These are phyloP conservation scores for Podaxis sp. DNA, from an alignment of 768 basidiomycete species.

Conservation along the genomic window DNA sequence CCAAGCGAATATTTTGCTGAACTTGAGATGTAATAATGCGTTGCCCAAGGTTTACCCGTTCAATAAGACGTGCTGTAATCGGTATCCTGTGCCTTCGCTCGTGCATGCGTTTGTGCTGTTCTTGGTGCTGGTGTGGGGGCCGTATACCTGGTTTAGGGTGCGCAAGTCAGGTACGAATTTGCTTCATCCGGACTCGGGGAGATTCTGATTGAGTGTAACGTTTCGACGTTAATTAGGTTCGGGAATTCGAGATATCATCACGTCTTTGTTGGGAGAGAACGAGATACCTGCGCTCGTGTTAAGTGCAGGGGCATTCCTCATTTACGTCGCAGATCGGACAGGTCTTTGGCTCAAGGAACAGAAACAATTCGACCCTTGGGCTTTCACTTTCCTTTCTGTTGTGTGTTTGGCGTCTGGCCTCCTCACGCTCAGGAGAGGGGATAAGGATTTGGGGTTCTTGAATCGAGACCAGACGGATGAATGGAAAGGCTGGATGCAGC, in stretches of 20 bases:
- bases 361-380: slow-evolving; percentile 74
- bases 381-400: slow-evolving; percentile 63
- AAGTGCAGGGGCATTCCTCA: slow-evolving; percentile 35
- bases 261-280: slow-evolving; percentile 14
- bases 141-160: slow-evolving; percentile 40
- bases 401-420: slow-evolving; percentile 57
- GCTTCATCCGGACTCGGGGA: background rate
- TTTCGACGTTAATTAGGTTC: slow-evolving; percentile 3
- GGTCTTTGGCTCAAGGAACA: slow-evolving; percentile 88
- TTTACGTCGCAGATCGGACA: slow-evolving; percentile 83
- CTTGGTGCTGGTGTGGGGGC: slow-evolving; percentile 50
- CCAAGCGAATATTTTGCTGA: slow-evolving; percentile 79
- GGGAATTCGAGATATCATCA: slow-evolving; percentile 1
- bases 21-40: slow-evolving; percentile 75
- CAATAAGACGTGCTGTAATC: slow-evolving; percentile 79
- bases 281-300: slow-evolving; percentile 18
- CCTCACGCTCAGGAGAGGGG: slow-evolving; percentile 62
- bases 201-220: background rate
- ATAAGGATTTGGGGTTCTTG: slow-evolving; percentile 85
- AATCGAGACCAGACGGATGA: slow-evolving; percentile 94
- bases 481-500: slow-evolving; percentile 99
- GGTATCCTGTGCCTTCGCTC: slow-evolving; percentile 65
- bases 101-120: slow-evolving; percentile 56
- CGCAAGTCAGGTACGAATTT: slow-evolving; percentile 20
- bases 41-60: slow-evolving; percentile 63